Base-by-base conservation (phyloP, 805 yeast genomes). In the Wickerhamiella australiensis region DNA sequence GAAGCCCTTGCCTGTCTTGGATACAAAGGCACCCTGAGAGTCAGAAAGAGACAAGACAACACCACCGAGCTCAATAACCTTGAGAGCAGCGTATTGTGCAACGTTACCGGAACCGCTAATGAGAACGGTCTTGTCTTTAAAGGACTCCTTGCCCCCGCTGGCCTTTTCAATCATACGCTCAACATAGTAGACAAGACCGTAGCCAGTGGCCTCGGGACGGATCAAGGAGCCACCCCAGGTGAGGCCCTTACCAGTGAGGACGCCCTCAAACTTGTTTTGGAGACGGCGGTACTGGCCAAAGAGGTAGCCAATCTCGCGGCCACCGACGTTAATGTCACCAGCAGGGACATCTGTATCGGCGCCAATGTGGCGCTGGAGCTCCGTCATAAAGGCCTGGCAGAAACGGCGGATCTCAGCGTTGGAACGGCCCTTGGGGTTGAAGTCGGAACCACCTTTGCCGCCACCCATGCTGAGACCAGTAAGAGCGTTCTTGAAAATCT, bases 131-230 rank as follows among this genome's bases (percentile, higher is more conserved):
- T 92, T 90, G 68, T 95, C 96, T 58, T 76, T 70, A 73, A 92
- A 83, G 52, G 87, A 69, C 74, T 87, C 96, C 71, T 82, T 79
- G 69, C 95, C 96, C 58, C 76, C 68, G 55, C 94, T 74, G 57
- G 95, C 96, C 69, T 80, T 80, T 73, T 85, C 92, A 69, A 90
- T 85, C 96, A 90, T 90, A 74, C 90, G 86, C 73, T 87, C 95
- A 58, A 88, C 94, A 76, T 85, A 90, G 81, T 90, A 90, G 57
- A 90, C 90, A 53, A 85, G 74, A 73, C 98, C 98, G 77, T 81
- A 90, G 70, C 98, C 98, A 56, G 98, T 90, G 58, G 98, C 98
- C 79, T 90, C 98, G 58, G 97, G 96, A 73, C 98, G 84, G 73
- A 90, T 88, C 68, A 90, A 77, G 63, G 97, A 90, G 64, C 97